Percentiles rank a stretch among this genome's conserved stretches.
Conservation (phyloP, 108 stramenopile genomes). For the Fistulifera pelliculosa region DNA sequence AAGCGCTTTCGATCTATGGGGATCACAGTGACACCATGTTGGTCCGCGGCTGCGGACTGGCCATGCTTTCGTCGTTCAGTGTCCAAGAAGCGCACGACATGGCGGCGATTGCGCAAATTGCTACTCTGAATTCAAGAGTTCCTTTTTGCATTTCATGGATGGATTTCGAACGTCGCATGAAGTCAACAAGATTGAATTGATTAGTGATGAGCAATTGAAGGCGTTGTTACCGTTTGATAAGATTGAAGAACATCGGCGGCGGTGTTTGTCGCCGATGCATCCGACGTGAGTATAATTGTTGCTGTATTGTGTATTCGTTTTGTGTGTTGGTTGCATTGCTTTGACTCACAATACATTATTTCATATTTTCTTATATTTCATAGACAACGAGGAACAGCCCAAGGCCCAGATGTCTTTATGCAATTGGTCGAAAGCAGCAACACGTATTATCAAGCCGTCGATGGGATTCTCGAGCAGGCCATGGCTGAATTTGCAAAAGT, state of each 20-base stretch:
- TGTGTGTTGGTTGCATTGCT: too few species aligned
- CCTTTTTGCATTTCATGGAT: slow-evolving; percentile 56
- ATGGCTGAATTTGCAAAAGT: slow-evolving; percentile 27
- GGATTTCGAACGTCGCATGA: slow-evolving; percentile 58
- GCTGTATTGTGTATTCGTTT: neutral
- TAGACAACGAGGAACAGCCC: slow-evolving; percentile 57
- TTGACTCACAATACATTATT: neutral
- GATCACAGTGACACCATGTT: slow-evolving; percentile 63
- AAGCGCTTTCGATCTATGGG: slow-evolving; percentile 51
- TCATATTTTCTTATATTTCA: neutral
- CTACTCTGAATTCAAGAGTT: slow-evolving; percentile 46
- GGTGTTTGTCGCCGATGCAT: slow-evolving; percentile 51
- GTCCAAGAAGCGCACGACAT: slow-evolving; percentile 65
- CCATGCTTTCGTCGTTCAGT: slow-evolving; percentile 44
- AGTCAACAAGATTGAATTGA: slow-evolving; percentile 42
- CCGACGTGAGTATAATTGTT: slow-evolving; percentile 28
- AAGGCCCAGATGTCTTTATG: slow-evolving; percentile 60
- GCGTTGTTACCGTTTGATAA: slow-evolving; percentile 49
- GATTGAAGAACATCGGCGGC: slow-evolving; percentile 49
- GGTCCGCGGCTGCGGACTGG: slow-evolving; percentile 41
- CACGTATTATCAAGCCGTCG: slow-evolving; percentile 33
- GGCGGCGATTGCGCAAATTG: slow-evolving; percentile 42
- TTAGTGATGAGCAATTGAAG: slow-evolving; percentile 37
- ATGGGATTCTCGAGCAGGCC: slow-evolving; percentile 28
- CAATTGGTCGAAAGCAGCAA: slow-evolving; percentile 56